Conservation (phyloP, 495 filamentous ascomycete genomes). For the Bathelium albidoporum region DNA sequence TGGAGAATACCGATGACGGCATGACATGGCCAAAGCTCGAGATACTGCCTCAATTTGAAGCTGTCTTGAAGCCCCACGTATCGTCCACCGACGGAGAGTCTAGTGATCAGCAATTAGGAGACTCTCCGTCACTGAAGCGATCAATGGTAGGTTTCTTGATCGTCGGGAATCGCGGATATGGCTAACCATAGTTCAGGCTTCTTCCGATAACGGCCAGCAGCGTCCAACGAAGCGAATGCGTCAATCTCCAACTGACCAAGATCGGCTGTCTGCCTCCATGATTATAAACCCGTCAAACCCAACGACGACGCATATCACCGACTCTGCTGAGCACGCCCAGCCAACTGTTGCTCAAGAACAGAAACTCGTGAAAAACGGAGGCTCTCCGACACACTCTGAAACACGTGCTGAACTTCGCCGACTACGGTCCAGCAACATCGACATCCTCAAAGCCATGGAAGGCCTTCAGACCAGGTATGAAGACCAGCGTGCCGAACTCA, state of each 20-base stretch:
- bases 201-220: neutral
- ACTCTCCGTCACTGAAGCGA: neutral
- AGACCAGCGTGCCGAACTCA: constrained; percentile 13
- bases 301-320: constrained; percentile 20
- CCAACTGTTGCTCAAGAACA: neutral
- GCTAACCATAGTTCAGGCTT: neutral
- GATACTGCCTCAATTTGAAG: neutral
- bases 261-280: neutral
- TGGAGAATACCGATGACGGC: neutral
- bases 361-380: neutral
- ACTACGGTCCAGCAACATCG: constrained; percentile 7
- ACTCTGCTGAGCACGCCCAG: constrained; percentile 16
- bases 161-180: neutral
- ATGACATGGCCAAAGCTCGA: neutral
- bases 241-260: neutral
- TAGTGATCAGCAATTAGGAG: neutral
- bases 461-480: constrained; percentile 19
- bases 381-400: neutral
- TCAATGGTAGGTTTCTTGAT: neutral
- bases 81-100: neutral
- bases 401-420: constrained; percentile 2
- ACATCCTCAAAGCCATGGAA: constrained; percentile 12
- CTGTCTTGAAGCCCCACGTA: neutral
- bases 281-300: constrained; percentile 15
- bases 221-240: neutral